phyloP scores from a whole-genome alignment of 1,284 basidiomycete genomes.

The Pterulicium gracile region DNA sequence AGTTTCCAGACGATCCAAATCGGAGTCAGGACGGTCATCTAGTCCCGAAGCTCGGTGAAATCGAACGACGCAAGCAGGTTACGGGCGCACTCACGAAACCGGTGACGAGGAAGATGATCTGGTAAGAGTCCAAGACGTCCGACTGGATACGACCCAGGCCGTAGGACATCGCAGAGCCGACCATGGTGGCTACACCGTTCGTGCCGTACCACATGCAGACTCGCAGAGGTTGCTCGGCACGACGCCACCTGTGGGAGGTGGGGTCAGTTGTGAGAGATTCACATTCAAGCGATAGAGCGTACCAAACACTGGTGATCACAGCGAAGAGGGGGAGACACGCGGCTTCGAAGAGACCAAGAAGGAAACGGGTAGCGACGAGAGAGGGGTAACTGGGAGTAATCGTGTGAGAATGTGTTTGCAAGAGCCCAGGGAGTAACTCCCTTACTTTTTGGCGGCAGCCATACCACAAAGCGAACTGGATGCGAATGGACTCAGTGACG shows the following conservation, averaged over 20 bases:
- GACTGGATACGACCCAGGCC: slow-evolving; percentile 10
- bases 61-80: too few relatives aligned
- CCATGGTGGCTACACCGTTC: slow-evolving; percentile 12
- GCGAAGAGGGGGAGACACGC: slow-evolving; percentile 12
- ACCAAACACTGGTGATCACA: slow-evolving; percentile 12
- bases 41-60: too few relatives aligned
- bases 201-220: slow-evolving; percentile 12
- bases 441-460: slow-evolving; percentile 9
- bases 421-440: not conserved
- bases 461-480: slow-evolving; percentile 10
- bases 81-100: slow-evolving; percentile 8
- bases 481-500: slow-evolving; percentile 2
- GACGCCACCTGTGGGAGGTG: slow-evolving; percentile 8
- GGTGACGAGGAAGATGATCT: slow-evolving; percentile 10
- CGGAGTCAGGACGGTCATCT: slow-evolving; percentile 6
- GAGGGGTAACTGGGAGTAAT: slow-evolving; percentile 3
- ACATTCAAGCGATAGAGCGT: not conserved
- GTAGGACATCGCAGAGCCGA: slow-evolving; percentile 8
- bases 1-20: slow-evolving; percentile 8
- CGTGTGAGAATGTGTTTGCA: not conserved
- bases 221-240: slow-evolving; percentile 12
- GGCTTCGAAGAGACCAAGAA: slow-evolving; percentile 13
- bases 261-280: not conserved
- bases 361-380: slow-evolving; percentile 10
- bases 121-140: slow-evolving; percentile 6